phyloP scores from a whole-genome alignment of 257 asterid genomes.

The Penstemon davidsonii region DNA sequence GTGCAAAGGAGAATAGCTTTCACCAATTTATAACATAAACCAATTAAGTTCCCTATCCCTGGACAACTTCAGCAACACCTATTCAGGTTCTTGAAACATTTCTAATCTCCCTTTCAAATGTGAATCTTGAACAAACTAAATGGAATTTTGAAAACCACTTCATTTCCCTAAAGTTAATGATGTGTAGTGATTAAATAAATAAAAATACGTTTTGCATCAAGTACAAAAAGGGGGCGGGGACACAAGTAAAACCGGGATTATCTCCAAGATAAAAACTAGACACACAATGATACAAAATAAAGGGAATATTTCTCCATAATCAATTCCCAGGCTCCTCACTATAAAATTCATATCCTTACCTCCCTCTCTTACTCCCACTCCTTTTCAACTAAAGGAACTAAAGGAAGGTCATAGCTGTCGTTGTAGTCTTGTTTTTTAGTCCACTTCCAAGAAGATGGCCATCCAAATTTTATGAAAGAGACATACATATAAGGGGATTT shows the following conservation, averaged over 20 bases:
- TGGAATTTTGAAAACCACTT: no score
- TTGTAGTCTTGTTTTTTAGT: neutral
- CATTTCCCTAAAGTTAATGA: neutral
- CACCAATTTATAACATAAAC: neutral
- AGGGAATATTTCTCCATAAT: neutral
- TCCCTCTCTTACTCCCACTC: neutral
- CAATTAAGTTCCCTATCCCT: neutral
- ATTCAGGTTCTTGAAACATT: neutral
- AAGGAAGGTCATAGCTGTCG: constrained; percentile 17
- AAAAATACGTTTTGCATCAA: no score
- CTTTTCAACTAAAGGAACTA: constrained; percentile 4
- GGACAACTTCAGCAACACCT: neutral
- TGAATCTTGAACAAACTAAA: neutral
- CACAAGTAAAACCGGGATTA: no score
- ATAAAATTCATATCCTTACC: neutral
- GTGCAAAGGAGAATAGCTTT: constrained; percentile 1
- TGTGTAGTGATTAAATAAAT: neutral
- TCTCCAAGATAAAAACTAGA: neutral
- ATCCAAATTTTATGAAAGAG: neutral
- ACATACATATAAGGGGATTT: neutral
- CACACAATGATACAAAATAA: neutral
- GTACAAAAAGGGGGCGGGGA: no score
- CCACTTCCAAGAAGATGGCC: constrained; percentile 18
- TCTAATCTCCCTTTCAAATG: neutral
- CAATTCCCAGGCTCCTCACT: neutral